These are phyloP conservation scores for Golubevia sp. DNA, from an alignment of 1,284 basidiomycete genomes.

Conservation along the genomic window DNA sequence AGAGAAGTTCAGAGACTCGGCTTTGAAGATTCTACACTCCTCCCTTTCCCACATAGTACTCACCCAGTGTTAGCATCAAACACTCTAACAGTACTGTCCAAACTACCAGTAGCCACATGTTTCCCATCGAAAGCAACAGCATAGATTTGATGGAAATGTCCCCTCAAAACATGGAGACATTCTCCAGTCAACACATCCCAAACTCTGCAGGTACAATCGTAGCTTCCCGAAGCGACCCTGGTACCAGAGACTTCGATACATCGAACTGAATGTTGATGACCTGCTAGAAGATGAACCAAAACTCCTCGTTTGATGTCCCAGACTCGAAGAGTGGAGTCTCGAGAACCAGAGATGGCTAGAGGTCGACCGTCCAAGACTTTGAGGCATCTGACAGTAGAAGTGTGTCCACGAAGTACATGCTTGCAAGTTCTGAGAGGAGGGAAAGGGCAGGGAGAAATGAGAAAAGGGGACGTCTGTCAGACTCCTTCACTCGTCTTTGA, in stretches of 20 bases:
- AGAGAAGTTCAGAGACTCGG: too few relatives aligned
- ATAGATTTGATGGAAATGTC: conserved; percentile 91
- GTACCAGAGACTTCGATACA: conserved; percentile 85
- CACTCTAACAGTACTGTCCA: conserved; percentile 64
- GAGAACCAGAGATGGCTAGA: conserved; percentile 84
- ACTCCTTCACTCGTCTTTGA: background rate
- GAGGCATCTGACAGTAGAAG: conserved; percentile 87
- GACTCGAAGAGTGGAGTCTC: conserved; percentile 83
- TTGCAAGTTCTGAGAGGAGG: conserved; percentile 66
- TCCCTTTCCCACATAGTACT: too few relatives aligned
- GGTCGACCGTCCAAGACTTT: conserved; percentile 85
- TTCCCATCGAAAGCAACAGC: conserved; percentile 89
- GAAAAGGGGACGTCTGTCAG: background rate
- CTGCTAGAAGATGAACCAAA: conserved; percentile 73
- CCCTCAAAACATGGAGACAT: conserved; percentile 81
- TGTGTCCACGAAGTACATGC: conserved; percentile 80
- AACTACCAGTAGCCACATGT: conserved; percentile 80
- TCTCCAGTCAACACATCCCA: conserved; percentile 55
- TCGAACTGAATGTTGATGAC: conserved; percentile 82
- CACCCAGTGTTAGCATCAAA: conserved; percentile 70
- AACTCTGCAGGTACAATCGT: conserved; percentile 72
- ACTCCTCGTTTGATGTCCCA: conserved; percentile 88
- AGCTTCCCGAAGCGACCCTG: conserved; percentile 82
- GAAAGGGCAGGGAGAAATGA: background rate
- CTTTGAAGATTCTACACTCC: too few relatives aligned